phyloP scores from a whole-genome alignment of 148 eudicot genomes.

The Fagopyrum homotropicum region DNA sequence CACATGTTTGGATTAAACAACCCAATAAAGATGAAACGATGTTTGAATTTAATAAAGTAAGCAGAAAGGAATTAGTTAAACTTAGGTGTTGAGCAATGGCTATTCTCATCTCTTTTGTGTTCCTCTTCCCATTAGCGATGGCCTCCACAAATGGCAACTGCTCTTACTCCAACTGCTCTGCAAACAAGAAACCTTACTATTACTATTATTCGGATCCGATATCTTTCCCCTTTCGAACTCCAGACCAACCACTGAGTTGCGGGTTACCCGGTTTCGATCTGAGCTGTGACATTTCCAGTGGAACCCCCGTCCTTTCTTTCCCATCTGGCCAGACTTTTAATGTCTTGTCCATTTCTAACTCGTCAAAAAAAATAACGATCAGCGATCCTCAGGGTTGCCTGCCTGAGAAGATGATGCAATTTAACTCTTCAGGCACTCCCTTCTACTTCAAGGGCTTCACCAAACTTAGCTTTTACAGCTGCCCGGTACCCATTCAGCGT shows the following conservation, averaged over 20 bases:
- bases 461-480: neutral
- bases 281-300: neutral
- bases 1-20: no score
- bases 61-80: no score
- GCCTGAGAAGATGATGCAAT: neutral
- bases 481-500: neutral
- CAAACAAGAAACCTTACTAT: neutral
- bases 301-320: neutral
- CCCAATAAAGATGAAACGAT: no score
- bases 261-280: neutral
- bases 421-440: neutral
- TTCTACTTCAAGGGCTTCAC: neutral
- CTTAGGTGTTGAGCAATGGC: no score
- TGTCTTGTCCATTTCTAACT: neutral
- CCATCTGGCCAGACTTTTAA: neutral
- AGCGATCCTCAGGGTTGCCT: neutral
- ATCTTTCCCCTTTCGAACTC: neutral
- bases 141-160: neutral
- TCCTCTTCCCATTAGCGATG: neutral
- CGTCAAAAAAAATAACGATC: neutral
- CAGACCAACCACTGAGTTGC: neutral
- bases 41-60: no score
- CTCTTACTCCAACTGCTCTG: neutral
- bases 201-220: neutral
- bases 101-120: neutral